Base-by-base conservation (phyloP, 768 basidiomycete species). In the Rhodotorula paludigena region DNA sequence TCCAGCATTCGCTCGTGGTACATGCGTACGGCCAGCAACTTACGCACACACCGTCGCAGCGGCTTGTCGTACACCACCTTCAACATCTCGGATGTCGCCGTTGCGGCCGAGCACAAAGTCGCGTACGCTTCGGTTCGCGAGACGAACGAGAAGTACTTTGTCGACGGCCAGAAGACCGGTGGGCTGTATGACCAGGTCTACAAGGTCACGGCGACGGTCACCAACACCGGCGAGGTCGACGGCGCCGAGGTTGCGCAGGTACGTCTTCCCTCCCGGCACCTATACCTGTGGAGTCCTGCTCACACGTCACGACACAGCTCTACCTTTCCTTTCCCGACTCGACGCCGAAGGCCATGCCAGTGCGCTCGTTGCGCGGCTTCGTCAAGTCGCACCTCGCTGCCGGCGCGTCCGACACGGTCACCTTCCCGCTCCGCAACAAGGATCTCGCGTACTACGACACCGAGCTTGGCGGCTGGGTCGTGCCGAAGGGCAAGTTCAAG, bases 391-490 rank as follows among this genome's bases (percentile, higher is more conserved):
- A 33, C 63, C 65, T 72, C 57, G 63, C 57, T 36, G 63, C 64
- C 20, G 77, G 66, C 54, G 64, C 64, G 39, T 64, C 38, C 38
- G 79, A 80, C 73, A 56, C 21, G 58, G 61, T 66, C 57, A 63
- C 30, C 47, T 79, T 54, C 73, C 44, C 74, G 81, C 64, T 80
- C 78, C 53, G 66, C 48, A 61, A 68, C 67, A 68, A 68, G 58
- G 67, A 68, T 21, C 57, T 68, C 67, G 51, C 67, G 6, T 53
- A 49, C n/a, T 68, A 52, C 52, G 57, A 64, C 53, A 59, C 59
- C 28, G 48, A 25, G 2, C 25, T 38, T 25, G 68, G 64, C 51
- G 60, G 62, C 5, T 76, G 75, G 75, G 36, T 44, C 21, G 33
- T 70, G 5, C 74, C 74, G 5, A 16, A 32, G 35, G 75, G 74